phyloP scores from a whole-genome alignment of 2,329 filamentous ascomycete genomes.

The Corynespora cassiicola region DNA sequence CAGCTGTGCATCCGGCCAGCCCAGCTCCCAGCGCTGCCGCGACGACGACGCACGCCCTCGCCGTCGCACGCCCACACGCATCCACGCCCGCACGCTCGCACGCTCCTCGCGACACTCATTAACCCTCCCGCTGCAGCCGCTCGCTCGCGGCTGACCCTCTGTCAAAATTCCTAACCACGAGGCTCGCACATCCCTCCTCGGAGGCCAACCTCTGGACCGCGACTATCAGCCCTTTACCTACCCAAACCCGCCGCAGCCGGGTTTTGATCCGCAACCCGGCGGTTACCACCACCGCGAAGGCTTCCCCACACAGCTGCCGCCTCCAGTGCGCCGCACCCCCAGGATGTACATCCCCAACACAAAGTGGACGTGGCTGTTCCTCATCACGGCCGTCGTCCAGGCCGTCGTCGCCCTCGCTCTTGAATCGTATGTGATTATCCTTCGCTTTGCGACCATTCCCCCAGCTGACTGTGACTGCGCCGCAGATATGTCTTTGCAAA shows the following conservation, averaged over 20 bases:
- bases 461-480: conserved; percentile 13
- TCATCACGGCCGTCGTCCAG: conserved; percentile 76
- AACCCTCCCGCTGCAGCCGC: conserved; percentile 40
- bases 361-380: conserved; percentile 88
- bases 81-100: conserved; percentile 14
- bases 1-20: conserved; percentile 32
- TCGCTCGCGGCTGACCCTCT: conserved; percentile 38
- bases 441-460: background rate
- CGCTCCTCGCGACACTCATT: conserved; percentile 17
- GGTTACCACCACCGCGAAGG: conserved; percentile 53
- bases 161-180: conserved; percentile 64
- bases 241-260: conserved; percentile 46
- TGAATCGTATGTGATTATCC: conserved; percentile 72
- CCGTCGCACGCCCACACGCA: conserved; percentile 18
- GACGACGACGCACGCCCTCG: conserved; percentile 14
- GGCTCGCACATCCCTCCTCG: conserved; percentile 65
- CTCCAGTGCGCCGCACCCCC: conserved; percentile 36
- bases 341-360: conserved; percentile 80
- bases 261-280: conserved; percentile 57
- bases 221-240: conserved; percentile 53
- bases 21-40: conserved; percentile 25
- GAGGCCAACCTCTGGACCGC: conserved; percentile 61
- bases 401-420: conserved; percentile 80
- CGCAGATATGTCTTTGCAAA: conserved; percentile 84
- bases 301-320: conserved; percentile 50